Evolutionary conservation across 208 protist genomes (phyloP).

Genomic region (Trypanosoma cruzi): DNA sequence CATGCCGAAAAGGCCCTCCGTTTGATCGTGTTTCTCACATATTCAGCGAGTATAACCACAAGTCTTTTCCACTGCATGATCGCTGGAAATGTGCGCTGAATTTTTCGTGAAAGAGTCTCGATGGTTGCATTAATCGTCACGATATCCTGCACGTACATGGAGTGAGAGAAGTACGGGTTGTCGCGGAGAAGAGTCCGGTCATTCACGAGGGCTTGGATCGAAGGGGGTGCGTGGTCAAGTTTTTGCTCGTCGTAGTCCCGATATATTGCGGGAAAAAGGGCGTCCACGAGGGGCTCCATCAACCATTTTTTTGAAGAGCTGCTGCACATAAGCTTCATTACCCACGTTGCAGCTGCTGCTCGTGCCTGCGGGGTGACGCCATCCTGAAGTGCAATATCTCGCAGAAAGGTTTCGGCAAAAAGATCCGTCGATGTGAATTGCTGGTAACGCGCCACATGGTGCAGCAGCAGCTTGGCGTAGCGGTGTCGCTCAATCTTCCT

Average conservation of each 20-base stretch:
- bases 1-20: conserved; percentile 56
- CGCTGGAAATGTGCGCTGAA: conserved; percentile 42
- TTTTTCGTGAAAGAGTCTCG: conserved; percentile 29
- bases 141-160: conserved; percentile 80
- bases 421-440: conserved; percentile 67
- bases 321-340: conserved; percentile 56
- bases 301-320: conserved; percentile 33
- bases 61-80: conserved; percentile 53
- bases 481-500: conserved; percentile 58
- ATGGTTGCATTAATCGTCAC: conserved; percentile 36
- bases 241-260: conserved; percentile 54
- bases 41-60: conserved; percentile 38
- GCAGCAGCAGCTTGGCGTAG: conserved; percentile 70
- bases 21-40: conserved; percentile 20
- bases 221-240: conserved; percentile 42
- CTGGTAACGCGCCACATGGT: conserved; percentile 41
- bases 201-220: conserved; percentile 57
- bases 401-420: conserved; percentile 84
- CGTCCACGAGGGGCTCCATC: conserved; percentile 42
- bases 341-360: conserved; percentile 73
- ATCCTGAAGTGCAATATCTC: conserved; percentile 39
- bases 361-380: conserved; percentile 35
- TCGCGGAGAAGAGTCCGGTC: conserved; percentile 45
- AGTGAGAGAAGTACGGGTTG: conserved; percentile 87
- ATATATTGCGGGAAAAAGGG: conserved; percentile 74